Percentiles rank a stretch among this genome's conserved stretches.
Conservation (phyloP, 495 filamentous ascomycete species). For the Neurospora discreta region DNA sequence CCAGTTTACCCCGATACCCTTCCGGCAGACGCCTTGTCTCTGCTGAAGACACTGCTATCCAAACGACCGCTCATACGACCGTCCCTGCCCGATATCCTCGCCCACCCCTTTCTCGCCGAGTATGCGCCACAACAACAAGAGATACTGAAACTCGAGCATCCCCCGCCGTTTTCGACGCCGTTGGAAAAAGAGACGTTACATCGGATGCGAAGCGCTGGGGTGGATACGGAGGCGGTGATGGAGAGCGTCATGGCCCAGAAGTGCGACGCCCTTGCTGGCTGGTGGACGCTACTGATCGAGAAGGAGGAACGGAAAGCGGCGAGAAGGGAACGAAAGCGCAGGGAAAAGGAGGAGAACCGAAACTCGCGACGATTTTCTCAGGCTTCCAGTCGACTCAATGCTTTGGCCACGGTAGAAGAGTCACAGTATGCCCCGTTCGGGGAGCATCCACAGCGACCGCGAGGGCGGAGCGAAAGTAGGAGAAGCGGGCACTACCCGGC, state of each 20-base stretch:
- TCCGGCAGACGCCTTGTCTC: slow-evolving; percentile 59
- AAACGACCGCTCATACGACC: slow-evolving; percentile 83
- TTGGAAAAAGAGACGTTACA: slow-evolving; percentile 86
- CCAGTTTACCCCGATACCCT: slow-evolving; percentile 75
- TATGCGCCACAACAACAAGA: slow-evolving; percentile 81
- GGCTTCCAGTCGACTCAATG: slow-evolving; percentile 73
- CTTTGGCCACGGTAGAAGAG: slow-evolving; percentile 68
- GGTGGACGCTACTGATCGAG: slow-evolving; percentile 92
- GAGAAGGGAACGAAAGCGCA: slow-evolving; percentile 74
- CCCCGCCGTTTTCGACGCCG: slow-evolving; percentile 74
- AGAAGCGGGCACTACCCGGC: slow-evolving; percentile 36
- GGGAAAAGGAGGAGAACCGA: slow-evolving; percentile 75
- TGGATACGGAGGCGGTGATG: slow-evolving; percentile 88
- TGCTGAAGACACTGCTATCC: slow-evolving; percentile 68
- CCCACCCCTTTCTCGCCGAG: slow-evolving; percentile 81
- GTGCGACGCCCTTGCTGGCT: slow-evolving; percentile 83
- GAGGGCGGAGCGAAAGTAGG: slow-evolving; percentile 40
- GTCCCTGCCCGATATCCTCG: slow-evolving; percentile 73
- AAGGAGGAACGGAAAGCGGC: slow-evolving; percentile 88
- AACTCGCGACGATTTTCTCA: slow-evolving; percentile 72
- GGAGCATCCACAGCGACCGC: slow-evolving; percentile 42
- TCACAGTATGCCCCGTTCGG: slow-evolving; percentile 22
- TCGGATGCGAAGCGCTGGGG: slow-evolving; percentile 88
- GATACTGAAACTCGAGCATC: slow-evolving; percentile 75
- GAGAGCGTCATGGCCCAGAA: slow-evolving; percentile 84